Base-by-base conservation (phyloP, 345 rosid species). In the Carallia brachiata region DNA sequence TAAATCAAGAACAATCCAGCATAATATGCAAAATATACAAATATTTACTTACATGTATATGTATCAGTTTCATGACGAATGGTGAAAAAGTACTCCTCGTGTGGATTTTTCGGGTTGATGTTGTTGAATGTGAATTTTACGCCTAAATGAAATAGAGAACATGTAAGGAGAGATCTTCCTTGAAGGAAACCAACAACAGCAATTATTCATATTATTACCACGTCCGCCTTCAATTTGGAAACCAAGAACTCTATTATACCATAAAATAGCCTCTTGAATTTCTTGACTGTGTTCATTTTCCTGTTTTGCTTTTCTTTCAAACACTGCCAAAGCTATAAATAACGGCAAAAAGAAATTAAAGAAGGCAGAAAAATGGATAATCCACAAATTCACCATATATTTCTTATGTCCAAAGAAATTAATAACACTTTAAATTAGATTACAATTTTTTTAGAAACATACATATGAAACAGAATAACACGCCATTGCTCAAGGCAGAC, bases 181-280 rank as follows among this genome's bases (percentile, higher is more conserved):
- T 30, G 16, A 36, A 36, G 50, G 44, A 19, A 55, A 61, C 15
- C 2, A n/a, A 47, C 48, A 44, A 5, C 36, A 36, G 36, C 4
- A 10, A 7, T 36, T 2, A 65, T 40, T 4, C 13, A 52, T 68
- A 60, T 55, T 13, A 63, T 79, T 89, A 92, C 99, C 99, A 77
- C 71, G 83, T 65, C 99, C 96, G 15, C 92, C 96, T 80, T 92
- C 94, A 73, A 92, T 77, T 37, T 77, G 86, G 71, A 95, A 82
- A 76, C 99, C 91, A 12, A 95, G 91, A 83, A 82, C 81, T 73
- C 72, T 75, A 73, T 87, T 89, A 79, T 92, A 95, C 99, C 99
- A 95, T 60, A 81, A 77, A 44, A 92, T 76, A 60, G 92, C 97
- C 79, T 82, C 88, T 55, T 84, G 72, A 63, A 86, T 84, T 62